Evolutionary conservation across 2,329 filamentous ascomycete species (phyloP).

Genomic region (Penicillium hordei): DNA sequence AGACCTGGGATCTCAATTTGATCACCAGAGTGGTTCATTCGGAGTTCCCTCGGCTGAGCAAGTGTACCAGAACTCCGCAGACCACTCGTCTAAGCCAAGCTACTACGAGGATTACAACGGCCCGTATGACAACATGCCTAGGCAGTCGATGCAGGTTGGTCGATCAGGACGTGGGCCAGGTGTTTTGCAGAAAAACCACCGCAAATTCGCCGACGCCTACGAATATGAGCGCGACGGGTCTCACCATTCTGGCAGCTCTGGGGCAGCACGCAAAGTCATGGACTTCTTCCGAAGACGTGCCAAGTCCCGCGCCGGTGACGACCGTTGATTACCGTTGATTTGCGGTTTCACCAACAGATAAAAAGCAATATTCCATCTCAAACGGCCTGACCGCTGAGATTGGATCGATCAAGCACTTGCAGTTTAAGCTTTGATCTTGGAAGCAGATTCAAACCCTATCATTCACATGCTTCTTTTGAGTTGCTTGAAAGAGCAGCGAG

Average conservation of each 20-base stretch:
- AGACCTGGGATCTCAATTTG: slow-evolving; percentile 38
- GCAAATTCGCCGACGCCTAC: slow-evolving; percentile 84
- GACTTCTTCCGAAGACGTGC: slow-evolving; percentile 93
- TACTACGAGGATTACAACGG: slow-evolving; percentile 53
- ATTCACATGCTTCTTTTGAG: slow-evolving; percentile 19
- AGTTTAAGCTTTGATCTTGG: slow-evolving; percentile 15
- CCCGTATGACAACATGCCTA: slow-evolving; percentile 40
- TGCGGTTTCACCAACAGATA: slow-evolving; percentile 12
- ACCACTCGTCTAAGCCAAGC: slow-evolving; percentile 36
- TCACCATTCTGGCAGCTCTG: slow-evolving; percentile 77
- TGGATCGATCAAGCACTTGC: slow-evolving; percentile 15
- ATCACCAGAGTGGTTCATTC: slow-evolving; percentile 31
- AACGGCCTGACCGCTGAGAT: slow-evolving; percentile 5
- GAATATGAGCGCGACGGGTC: slow-evolving; percentile 64
- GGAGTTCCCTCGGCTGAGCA: slow-evolving; percentile 32
- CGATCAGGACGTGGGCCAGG: slow-evolving; percentile 48
- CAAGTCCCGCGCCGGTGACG: slow-evolving; percentile 63
- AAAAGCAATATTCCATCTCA: neutral
- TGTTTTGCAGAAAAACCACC: slow-evolving; percentile 79
- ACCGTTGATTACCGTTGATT: slow-evolving; percentile 40
- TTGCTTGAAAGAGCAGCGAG: slow-evolving; percentile 33
- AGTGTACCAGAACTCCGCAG: slow-evolving; percentile 33
- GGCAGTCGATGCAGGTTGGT: slow-evolving; percentile 45
- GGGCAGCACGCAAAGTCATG: slow-evolving; percentile 90
- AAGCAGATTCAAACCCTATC: slow-evolving; percentile 10